Percentiles rank a stretch among this genome's conserved stretches.
Conservation (phyloP, 192 early-diverging fungal species). For the Coemansia sp. region DNA sequence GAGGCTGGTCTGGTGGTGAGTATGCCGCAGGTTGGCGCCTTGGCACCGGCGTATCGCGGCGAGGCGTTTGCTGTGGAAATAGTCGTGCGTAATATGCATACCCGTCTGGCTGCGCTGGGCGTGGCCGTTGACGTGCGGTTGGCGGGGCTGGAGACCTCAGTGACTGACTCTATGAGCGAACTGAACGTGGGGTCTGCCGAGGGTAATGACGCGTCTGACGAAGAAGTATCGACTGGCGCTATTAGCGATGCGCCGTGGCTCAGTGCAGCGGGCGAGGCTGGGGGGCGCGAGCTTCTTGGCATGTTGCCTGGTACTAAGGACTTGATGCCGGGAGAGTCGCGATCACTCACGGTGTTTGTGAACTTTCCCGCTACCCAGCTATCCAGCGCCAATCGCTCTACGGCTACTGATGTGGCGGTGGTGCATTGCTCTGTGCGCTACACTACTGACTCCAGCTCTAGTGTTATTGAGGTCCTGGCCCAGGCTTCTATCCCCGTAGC, state of each 20-base stretch:
- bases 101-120: neutral
- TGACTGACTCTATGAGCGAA: slow-evolving; percentile 6
- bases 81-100: slow-evolving; percentile 21
- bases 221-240: neutral
- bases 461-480: neutral
- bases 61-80: slow-evolving; percentile 42
- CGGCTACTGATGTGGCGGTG: slow-evolving; percentile 1
- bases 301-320: neutral
- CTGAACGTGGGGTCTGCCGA: slow-evolving; percentile 6
- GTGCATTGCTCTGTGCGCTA: slow-evolving; percentile 2
- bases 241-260: slow-evolving; percentile 6
- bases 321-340: slow-evolving; percentile 14
- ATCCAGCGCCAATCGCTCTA: slow-evolving; percentile 1
- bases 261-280: neutral
- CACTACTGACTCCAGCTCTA: neutral
- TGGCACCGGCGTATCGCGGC: slow-evolving; percentile 36
- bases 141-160: neutral
- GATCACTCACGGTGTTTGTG: slow-evolving; percentile 21
- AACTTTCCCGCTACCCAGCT: slow-evolving; percentile 20
- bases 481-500: slow-evolving; percentile 25
- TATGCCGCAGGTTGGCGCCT: slow-evolving; percentile 16
- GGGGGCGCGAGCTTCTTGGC: neutral
- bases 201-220: neutral
- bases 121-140: slow-evolving; percentile 17
- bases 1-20: slow-evolving; percentile 10